Percentiles rank a stretch among this genome's conserved stretches.
Evolutionary conservation across 305 asterid species (phyloP).

Genomic region (Rubia tinctorum): DNA sequence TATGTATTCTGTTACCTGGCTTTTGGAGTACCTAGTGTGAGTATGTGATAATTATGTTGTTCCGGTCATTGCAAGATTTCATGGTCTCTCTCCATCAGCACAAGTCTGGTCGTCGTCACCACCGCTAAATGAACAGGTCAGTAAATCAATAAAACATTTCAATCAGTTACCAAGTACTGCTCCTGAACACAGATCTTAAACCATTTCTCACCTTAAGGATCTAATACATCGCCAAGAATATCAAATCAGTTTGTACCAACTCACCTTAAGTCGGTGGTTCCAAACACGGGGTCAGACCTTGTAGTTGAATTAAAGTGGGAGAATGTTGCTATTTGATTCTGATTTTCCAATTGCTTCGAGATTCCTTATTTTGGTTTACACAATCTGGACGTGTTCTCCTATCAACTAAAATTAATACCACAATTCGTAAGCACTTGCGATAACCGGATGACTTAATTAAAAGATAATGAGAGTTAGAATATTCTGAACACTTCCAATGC

Average conservation of each 20-base stretch:
- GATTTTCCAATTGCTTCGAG: background rate
- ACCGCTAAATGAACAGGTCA: too few species aligned
- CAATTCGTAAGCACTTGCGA: background rate
- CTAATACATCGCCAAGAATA: background rate
- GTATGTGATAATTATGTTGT: too few species aligned
- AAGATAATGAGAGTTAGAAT: background rate
- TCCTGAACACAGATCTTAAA: too few species aligned
- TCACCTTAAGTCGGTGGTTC: constrained; percentile 68
- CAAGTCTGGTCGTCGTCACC: too few species aligned
- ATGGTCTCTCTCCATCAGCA: too few species aligned
- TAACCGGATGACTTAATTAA: background rate
- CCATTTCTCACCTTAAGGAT: background rate
- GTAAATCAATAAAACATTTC: too few species aligned
- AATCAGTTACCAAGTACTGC: too few species aligned
- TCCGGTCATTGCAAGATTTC: background rate
- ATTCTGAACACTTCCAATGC: background rate
- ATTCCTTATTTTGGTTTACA: background rate
- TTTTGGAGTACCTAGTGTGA: too few species aligned
- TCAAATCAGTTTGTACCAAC: background rate
- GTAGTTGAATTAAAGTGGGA: too few species aligned
- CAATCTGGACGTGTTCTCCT: background rate
- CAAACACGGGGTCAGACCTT: constrained; percentile 55
- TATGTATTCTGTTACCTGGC: background rate
- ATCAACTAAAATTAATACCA: background rate
- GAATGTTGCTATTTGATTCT: background rate